phyloP scores from a whole-genome alignment of 345 rosid species.

The Gynandropsis gynandra region DNA sequence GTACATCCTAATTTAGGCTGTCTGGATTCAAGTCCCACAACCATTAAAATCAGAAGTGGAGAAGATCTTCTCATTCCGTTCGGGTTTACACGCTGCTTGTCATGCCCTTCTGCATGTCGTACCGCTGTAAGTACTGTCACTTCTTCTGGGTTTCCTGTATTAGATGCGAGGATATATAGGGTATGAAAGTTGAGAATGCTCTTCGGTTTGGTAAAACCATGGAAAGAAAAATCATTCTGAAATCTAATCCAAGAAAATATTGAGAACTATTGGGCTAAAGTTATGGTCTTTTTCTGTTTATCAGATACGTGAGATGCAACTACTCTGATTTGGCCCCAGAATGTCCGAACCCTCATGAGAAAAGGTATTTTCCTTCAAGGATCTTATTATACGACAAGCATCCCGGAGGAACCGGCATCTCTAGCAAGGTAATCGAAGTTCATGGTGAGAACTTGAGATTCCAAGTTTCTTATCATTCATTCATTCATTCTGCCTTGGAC shows the following conservation, averaged over 20 bases:
- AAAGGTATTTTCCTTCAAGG: constrained; percentile 52
- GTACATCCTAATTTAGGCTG: constrained; percentile 45
- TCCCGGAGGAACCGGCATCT: constrained; percentile 90
- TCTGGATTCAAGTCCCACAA: constrained; percentile 78
- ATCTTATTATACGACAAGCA: constrained; percentile 83
- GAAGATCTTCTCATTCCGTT: constrained; percentile 36
- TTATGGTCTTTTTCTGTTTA: not conserved
- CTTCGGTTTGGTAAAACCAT: too few relatives aligned
- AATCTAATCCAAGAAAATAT: not conserved
- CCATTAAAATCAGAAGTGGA: constrained; percentile 44
- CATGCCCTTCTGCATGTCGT: constrained; percentile 83
- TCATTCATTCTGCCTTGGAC: not conserved
- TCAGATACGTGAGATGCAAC: constrained; percentile 68
- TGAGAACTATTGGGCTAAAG: not conserved
- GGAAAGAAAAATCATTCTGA: too few relatives aligned
- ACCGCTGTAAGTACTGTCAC: constrained; percentile 46
- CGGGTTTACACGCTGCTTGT: constrained; percentile 90
- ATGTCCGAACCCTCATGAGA: constrained; percentile 63
- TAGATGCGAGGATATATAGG: too few relatives aligned
- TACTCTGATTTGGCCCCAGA: constrained; percentile 87
- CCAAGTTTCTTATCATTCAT: not conserved
- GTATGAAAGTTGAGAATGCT: too few relatives aligned
- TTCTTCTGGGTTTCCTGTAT: not conserved
- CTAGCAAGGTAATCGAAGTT: constrained; percentile 46
- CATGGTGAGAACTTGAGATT: not conserved